Conservation (phyloP, 2,329 filamentous ascomycete genomes). For the Botrytis tulipae region DNA sequence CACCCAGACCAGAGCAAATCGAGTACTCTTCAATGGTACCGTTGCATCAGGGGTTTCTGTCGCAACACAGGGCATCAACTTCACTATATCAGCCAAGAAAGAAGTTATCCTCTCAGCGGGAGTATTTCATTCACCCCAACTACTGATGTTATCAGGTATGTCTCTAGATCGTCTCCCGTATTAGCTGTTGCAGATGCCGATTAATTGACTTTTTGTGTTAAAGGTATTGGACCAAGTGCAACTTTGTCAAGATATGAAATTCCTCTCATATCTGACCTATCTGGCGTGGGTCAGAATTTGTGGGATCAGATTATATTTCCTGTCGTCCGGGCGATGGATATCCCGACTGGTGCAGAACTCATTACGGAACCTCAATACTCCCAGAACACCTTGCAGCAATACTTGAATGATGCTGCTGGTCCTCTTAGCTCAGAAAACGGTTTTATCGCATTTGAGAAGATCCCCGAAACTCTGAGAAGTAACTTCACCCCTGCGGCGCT, state of each 20-base stretch:
- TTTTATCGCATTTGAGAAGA: conserved; percentile 18
- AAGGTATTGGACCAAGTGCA: too few relatives aligned
- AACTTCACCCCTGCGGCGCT: not conserved
- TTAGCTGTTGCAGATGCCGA: too few relatives aligned
- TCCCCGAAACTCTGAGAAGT: conserved; percentile 7
- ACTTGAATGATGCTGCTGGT: not conserved
- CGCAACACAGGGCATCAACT: conserved; percentile 5
- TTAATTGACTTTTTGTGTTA: too few relatives aligned
- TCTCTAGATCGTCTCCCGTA: too few relatives aligned
- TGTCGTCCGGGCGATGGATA: conserved; percentile 11
- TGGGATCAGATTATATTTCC: conserved; percentile 20
- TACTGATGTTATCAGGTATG: not conserved
- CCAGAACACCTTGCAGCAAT: not conserved
- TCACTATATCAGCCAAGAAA: conserved; percentile 25
- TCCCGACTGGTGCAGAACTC: not conserved
- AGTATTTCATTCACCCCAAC: not conserved
- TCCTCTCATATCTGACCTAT: conserved; percentile 44
- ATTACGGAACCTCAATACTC: not conserved
- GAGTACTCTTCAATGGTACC: conserved; percentile 8
- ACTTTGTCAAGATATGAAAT: conserved; percentile 36
- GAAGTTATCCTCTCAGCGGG: conserved; percentile 25
- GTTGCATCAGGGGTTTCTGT: conserved; percentile 7
- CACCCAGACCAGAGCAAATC: not conserved
- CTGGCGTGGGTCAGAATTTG: conserved; percentile 52
- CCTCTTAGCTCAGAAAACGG: conserved; percentile 17